These are phyloP conservation scores for Houttuynia cordata DNA, from an alignment of 164 flowering plant species.

Conservation along the genomic window DNA sequence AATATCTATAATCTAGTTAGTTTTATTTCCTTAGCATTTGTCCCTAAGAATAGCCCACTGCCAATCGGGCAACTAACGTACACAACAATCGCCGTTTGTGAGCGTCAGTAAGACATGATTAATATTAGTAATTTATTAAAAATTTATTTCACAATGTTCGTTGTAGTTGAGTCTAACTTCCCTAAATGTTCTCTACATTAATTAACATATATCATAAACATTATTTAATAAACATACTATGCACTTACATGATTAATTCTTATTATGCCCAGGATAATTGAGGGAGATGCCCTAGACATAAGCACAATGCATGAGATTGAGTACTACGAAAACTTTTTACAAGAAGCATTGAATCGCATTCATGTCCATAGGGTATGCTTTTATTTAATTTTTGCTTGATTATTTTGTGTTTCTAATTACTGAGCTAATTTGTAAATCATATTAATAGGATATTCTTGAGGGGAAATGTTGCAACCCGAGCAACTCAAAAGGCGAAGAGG, in stretches of 20 bases:
- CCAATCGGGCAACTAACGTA: too few relatives aligned
- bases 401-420: background rate
- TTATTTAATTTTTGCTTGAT: too few relatives aligned
- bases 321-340: conserved; percentile 2
- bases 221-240: background rate
- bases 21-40: too few relatives aligned
- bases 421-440: background rate
- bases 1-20: too few relatives aligned
- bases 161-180: too few relatives aligned
- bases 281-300: conserved; percentile 2
- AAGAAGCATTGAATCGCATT: conserved; percentile 3
- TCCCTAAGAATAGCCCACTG: too few relatives aligned
- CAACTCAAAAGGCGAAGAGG: background rate
- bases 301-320: background rate
- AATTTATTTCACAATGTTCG: too few relatives aligned
- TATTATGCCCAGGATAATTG: background rate
- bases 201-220: background rate
- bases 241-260: background rate
- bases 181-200: too few relatives aligned
- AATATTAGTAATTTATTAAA: too few relatives aligned
- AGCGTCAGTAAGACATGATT: too few relatives aligned
- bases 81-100: too few relatives aligned
- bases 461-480: background rate
- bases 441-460: background rate
- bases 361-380: background rate